These are phyloP conservation scores for Eryngium alpinum DNA, from an alignment of 140 eudicot species.

Conservation along the genomic window DNA sequence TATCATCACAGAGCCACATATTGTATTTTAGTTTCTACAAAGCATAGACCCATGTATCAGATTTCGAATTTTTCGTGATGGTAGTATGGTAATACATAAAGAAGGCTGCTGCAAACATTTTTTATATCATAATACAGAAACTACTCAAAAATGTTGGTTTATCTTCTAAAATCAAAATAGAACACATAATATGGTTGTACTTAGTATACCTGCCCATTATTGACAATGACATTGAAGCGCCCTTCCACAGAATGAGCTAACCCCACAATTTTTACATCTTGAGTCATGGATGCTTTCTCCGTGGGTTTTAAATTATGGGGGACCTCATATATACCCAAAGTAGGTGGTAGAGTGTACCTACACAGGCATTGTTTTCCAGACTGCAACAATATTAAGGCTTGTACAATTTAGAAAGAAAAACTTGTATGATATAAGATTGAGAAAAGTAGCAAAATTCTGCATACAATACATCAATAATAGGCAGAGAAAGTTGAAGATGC, in stretches of 20 bases:
- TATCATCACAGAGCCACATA: neutral
- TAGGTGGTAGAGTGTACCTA: slow-evolving; percentile 55
- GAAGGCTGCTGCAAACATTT: neutral
- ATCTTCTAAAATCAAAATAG: neutral
- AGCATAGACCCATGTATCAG: neutral
- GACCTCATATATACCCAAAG: slow-evolving; percentile 32
- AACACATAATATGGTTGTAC: neutral
- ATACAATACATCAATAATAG: no score
- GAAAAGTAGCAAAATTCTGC: no score
- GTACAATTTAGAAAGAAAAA: slow-evolving; percentile 4
- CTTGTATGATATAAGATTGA: neutral
- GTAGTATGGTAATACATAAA: neutral
- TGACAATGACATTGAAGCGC: slow-evolving; percentile 65
- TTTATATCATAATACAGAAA: neutral
- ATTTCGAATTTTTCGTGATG: neutral
- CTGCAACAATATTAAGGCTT: slow-evolving; percentile 38
- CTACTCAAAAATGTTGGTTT: neutral
- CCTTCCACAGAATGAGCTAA: slow-evolving; percentile 86
- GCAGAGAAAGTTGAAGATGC: no score
- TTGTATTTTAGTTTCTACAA: neutral
- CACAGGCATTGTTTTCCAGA: slow-evolving; percentile 92
- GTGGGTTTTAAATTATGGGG: slow-evolving; percentile 29
- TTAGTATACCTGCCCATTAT: slow-evolving; percentile 68
- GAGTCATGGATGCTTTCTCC: slow-evolving; percentile 32
- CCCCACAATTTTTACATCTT: slow-evolving; percentile 61